Evolutionary conservation across 2,329 filamentous ascomycete genomes (phyloP).

Genomic region (Alternaria arbusti): DNA sequence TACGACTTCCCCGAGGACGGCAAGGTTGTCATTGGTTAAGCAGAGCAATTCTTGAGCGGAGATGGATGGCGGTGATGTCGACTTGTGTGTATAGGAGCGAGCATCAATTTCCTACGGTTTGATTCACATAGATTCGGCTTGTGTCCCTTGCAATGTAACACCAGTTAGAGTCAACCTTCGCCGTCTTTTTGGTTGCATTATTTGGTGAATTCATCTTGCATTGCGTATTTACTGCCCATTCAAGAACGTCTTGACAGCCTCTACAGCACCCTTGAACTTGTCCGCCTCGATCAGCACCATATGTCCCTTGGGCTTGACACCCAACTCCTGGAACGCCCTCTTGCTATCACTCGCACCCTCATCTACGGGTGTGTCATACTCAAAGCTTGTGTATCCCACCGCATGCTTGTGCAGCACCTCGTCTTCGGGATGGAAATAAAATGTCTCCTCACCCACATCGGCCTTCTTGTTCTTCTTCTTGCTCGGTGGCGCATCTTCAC

Average conservation of each 20-base stretch:
- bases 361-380: slow-evolving; percentile 78
- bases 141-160: slow-evolving; percentile 48
- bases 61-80: slow-evolving; percentile 6
- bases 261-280: slow-evolving; percentile 77
- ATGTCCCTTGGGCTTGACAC: slow-evolving; percentile 82
- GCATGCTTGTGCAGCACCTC: slow-evolving; percentile 84
- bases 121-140: slow-evolving; percentile 40
- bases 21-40: slow-evolving; percentile 89
- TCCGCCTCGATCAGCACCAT: slow-evolving; percentile 83
- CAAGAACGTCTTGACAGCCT: slow-evolving; percentile 77
- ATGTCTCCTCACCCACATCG: slow-evolving; percentile 61
- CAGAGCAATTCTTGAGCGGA: slow-evolving; percentile 7
- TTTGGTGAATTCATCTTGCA: neutral
- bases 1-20: slow-evolving; percentile 94
- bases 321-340: slow-evolving; percentile 91
- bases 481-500: slow-evolving; percentile 44
- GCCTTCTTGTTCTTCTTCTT: slow-evolving; percentile 52
- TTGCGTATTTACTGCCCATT: slow-evolving; percentile 37
- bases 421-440: slow-evolving; percentile 96
- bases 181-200: neutral
- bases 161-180: slow-evolving; percentile 37
- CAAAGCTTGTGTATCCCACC: slow-evolving; percentile 70
- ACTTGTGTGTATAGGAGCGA: slow-evolving; percentile 46
- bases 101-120: slow-evolving; percentile 42
- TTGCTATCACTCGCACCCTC: slow-evolving; percentile 88